Conservation (phyloP, 2,329 filamentous ascomycete species). For the Fusarium sp. region DNA sequence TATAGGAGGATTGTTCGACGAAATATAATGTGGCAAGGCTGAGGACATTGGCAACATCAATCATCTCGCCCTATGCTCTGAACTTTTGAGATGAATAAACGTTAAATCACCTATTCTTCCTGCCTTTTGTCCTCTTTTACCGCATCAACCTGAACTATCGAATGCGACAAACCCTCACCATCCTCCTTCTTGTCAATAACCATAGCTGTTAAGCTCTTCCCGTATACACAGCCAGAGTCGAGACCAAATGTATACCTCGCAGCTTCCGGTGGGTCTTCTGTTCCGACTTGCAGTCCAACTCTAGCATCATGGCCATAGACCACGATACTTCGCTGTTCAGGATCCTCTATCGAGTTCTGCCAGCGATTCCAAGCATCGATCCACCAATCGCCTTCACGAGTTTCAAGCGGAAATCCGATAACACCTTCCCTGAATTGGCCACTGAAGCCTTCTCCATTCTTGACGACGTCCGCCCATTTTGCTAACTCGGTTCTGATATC, state of each 20-base stretch:
- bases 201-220: conserved; percentile 48
- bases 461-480: not conserved
- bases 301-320: conserved; percentile 87
- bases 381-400: conserved; percentile 28
- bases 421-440: not conserved
- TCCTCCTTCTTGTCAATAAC: not conserved
- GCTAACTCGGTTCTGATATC: not conserved
- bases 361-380: conserved; percentile 34
- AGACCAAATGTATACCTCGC: conserved; percentile 79
- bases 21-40: too few relatives aligned
- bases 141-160: conserved; percentile 20
- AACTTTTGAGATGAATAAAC: not conserved
- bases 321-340: conserved; percentile 65
- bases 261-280: not conserved
- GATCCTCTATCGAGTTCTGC: conserved; percentile 20
- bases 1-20: too few relatives aligned
- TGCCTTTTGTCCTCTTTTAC: not conserved
- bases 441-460: not conserved
- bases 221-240: conserved; percentile 82
- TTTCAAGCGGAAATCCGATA: conserved; percentile 19
- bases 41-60: too few relatives aligned
- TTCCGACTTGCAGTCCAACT: conserved; percentile 64
- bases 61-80: not conserved
- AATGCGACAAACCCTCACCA: conserved; percentile 6
- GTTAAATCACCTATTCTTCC: not conserved